Evolutionary conservation across 331 rosid species (phyloP), one percentile per base, ranked within the genome.

Genomic region (Arachis monticola): DNA sequence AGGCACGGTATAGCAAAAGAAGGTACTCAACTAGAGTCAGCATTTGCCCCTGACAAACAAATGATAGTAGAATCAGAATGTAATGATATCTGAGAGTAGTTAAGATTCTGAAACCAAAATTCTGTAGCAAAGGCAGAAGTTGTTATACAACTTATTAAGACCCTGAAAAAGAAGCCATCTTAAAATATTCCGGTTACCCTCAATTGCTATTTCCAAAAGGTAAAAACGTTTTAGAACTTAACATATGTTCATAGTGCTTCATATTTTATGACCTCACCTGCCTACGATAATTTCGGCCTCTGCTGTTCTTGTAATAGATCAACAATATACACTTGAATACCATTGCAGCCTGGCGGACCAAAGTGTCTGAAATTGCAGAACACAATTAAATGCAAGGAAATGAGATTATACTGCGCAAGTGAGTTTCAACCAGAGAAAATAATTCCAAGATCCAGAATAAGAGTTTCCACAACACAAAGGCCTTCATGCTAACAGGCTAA

Each of bases 331-430:
- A 94, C 88, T 94, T 94, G 73, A 87, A 63, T 66, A 85, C 85
- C 97, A 94, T 94, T 60, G 89, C 96, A 58, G 97, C 97, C 82
- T 92, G 97, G 64, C 97, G 92, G 32, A 83, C 99, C 96, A 94
- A 80, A 69, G 96, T 85, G 85, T 94, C 99, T 94, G 97, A 83
- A 63, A 80, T 80, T 64, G 53, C 35, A 68, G 66, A 81, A 63
- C 32, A 53, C 40, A 35, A 35, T 35, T 44, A 74, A 14, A 13
- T 42, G 46, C 78, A 82, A 57, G 8, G 45, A 60, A 70, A 50
- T 30, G 22, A 9, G 45, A 60, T 53, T 8, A 77, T 10, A 70
- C 27, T 47, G 10, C 2, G 41, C 10, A 17, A 69, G 41, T 63
- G 52, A 78, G 60, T 51, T 58, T 52, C 57, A 69, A 45, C 55